Evolutionary conservation across 495 filamentous ascomycete genomes (phyloP), one percentile per base, ranked within the genome.

Genomic region (Xylaria venustula): DNA sequence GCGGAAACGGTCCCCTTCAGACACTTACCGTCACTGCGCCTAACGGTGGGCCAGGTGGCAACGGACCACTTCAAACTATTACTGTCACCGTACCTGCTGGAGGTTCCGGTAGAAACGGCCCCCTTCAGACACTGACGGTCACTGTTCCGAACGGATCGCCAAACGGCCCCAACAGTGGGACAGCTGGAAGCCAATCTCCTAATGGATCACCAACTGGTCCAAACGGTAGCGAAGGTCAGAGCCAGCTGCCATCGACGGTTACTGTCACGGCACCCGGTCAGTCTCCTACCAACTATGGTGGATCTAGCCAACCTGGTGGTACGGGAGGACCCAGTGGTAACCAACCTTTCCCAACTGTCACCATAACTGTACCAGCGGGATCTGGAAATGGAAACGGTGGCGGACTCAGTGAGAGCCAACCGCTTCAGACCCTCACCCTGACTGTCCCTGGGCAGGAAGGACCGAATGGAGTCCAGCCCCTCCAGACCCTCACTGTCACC

Each of bases 351-450:
- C 48, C 61, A 9, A 71, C 68, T 12, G 54, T 71, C 20, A 68
- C 68, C 25, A n/a, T 71, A 1, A 68, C 68, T 54, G 58, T 61
- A 17, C 65, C 68, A 32, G 65, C 55, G n/a, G 65, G 40, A 30
- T 64, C 60, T 32, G 53, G 58, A 26, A 32, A 32, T 20, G 54
- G 50, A 25, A 55, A 54, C 15, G 68, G 68, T 14, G 62, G 58
- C 42, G 32, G 20, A 36, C 42, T 52, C 4, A 17, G 60, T 14
- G 22, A 42, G 23, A 54, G 15, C 12, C 60, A 62, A 51, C 42
- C 37, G 4, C 61, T 63, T 22, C 55, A 57, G 57, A 61, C 58
- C 22, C 42, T 56, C 20, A 37, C 62, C 9, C 28, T 62, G 3
- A 62, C 60, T 5, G 42, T 61, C 25, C 49, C 58, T 22, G 51